Evolutionary conservation across 2,329 filamentous ascomycete genomes (phyloP).

Genomic region (Dendrostoma leiphaemia): DNA sequence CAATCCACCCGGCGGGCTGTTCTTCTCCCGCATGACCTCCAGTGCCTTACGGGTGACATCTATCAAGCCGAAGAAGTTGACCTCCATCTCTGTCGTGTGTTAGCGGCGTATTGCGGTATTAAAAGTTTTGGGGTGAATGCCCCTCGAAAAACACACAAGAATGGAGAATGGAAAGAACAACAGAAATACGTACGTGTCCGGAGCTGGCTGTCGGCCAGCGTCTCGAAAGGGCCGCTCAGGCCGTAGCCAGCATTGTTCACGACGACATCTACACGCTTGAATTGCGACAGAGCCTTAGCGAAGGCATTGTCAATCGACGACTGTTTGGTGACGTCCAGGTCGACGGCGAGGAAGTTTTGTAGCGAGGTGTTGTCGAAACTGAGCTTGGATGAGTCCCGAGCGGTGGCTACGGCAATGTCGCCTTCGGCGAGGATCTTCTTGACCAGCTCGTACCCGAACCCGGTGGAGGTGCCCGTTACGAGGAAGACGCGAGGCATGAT

Average conservation of each 20-base stretch:
- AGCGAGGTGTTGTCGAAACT: slow-evolving; percentile 46
- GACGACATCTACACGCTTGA: slow-evolving; percentile 32
- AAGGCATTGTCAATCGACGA: slow-evolving; percentile 34
- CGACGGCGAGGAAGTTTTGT: slow-evolving; percentile 13
- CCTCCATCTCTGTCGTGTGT: too few relatives aligned
- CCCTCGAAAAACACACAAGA: too few relatives aligned
- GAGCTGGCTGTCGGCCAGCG: slow-evolving; percentile 21
- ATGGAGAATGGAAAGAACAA: too few relatives aligned
- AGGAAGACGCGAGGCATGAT: slow-evolving; percentile 44
- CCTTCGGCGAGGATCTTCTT: slow-evolving; percentile 41
- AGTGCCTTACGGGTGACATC: slow-evolving; percentile 25
- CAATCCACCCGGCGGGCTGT: slow-evolving; percentile 25
- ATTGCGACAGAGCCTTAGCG: slow-evolving; percentile 27
- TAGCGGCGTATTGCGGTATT: too few relatives aligned
- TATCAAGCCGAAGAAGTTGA: slow-evolving; percentile 28
- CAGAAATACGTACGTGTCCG: too few relatives aligned
- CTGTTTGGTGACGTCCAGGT: slow-evolving; percentile 20
- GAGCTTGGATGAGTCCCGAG: slow-evolving; percentile 39
- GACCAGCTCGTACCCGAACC: slow-evolving; percentile 47
- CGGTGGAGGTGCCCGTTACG: slow-evolving; percentile 50
- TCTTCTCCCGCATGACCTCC: slow-evolving; percentile 27
- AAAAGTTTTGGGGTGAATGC: too few relatives aligned
- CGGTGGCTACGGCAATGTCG: slow-evolving; percentile 50
- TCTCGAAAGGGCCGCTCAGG: slow-evolving; percentile 33
- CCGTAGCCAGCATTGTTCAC: slow-evolving; percentile 34